phyloP scores from a whole-genome alignment of 768 basidiomycete species.

The Favolaschia claudopus region DNA sequence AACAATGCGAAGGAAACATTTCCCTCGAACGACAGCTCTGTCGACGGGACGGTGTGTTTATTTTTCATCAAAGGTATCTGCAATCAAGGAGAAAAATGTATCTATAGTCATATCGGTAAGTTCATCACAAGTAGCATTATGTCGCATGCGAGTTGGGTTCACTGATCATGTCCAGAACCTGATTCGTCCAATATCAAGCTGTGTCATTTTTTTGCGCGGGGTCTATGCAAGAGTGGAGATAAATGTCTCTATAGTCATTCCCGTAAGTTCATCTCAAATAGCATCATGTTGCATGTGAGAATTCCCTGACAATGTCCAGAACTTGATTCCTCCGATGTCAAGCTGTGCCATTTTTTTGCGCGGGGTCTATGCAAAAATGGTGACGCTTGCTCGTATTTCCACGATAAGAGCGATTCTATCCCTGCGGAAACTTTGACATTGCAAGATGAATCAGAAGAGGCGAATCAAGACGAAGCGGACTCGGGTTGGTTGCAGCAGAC shows the following conservation, averaged over 20 bases:
- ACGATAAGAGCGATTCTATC: neutral
- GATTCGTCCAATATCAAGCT: neutral
- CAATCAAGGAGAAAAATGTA: neutral
- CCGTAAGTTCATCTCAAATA: too few relatives aligned
- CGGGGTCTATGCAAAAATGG: slow-evolving; percentile 1
- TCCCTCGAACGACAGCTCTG: too few relatives aligned
- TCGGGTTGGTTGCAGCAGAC: slow-evolving; percentile 8
- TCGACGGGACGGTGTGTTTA: too few relatives aligned
- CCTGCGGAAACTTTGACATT: neutral
- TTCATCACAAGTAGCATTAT: too few relatives aligned
- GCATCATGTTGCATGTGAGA: too few relatives aligned
- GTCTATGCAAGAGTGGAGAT: slow-evolving; percentile 1
- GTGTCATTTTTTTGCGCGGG: slow-evolving; percentile 15
- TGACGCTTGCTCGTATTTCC: neutral
- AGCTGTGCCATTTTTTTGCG: slow-evolving; percentile 16
- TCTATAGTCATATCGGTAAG: neutral
- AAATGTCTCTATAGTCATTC: neutral
- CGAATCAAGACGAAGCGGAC: neutral
- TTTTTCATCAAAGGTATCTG: neutral
- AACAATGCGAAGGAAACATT: too few relatives aligned
- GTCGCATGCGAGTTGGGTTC: too few relatives aligned
- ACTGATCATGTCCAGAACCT: too few relatives aligned
- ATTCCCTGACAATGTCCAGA: too few relatives aligned
- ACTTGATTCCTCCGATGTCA: neutral
- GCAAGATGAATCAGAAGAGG: neutral